Conservation (phyloP, 1,284 basidiomycete genomes). For the Anthracocystis walkeri region DNA sequence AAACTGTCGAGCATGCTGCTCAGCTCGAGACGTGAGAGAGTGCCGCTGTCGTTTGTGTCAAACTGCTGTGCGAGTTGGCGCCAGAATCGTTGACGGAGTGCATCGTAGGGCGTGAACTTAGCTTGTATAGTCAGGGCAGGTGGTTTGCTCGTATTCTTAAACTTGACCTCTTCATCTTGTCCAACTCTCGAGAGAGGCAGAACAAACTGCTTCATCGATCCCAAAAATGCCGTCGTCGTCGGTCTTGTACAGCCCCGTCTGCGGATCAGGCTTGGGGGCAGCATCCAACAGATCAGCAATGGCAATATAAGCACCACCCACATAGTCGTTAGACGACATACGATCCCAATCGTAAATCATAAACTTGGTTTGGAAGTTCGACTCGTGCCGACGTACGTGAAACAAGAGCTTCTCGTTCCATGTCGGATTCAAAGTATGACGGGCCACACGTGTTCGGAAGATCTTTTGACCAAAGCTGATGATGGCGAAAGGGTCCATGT, state of each 20-base stretch:
- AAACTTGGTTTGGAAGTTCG: slow-evolving; percentile 69
- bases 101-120: slow-evolving; percentile 91
- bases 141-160: slow-evolving; percentile 28
- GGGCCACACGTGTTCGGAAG: slow-evolving; percentile 81
- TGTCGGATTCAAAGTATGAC: slow-evolving; percentile 78
- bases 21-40: slow-evolving; percentile 85
- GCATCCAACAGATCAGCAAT: slow-evolving; percentile 56
- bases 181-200: slow-evolving; percentile 53
- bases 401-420: slow-evolving; percentile 98
- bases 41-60: slow-evolving; percentile 85
- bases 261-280: slow-evolving; percentile 55
- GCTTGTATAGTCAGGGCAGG: slow-evolving; percentile 74
- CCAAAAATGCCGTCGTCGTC: slow-evolving; percentile 41
- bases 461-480: slow-evolving; percentile 97
- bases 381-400: slow-evolving; percentile 90
- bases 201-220: slow-evolving; percentile 45
- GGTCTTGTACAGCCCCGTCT: slow-evolving; percentile 55
- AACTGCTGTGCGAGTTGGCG: slow-evolving; percentile 88
- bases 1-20: slow-evolving; percentile 97
- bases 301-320: slow-evolving; percentile 53
- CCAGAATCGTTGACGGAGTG: slow-evolving; percentile 78
- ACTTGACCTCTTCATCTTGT: slow-evolving; percentile 58
- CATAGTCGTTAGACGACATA: slow-evolving; percentile 65
- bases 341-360: slow-evolving; percentile 68
- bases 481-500: slow-evolving; percentile 98